Conservation (phyloP, 1,284 basidiomycete genomes). For the Moniliophthora roreri region DNA sequence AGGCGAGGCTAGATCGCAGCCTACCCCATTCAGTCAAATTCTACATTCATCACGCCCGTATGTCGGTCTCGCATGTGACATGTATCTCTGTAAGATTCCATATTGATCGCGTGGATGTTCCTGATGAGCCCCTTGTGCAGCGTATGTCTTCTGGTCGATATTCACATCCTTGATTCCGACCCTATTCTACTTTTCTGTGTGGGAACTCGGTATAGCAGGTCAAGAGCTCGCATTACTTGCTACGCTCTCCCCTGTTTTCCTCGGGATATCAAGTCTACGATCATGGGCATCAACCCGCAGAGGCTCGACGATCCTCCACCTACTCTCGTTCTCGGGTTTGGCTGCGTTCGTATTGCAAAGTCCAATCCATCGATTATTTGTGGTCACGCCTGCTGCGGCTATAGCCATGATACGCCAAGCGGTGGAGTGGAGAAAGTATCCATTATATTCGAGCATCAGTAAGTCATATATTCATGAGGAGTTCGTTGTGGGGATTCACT, state of each 20-base stretch:
- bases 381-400: constrained; percentile 56
- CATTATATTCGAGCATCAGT: constrained; percentile 61
- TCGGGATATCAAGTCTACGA: constrained; percentile 46
- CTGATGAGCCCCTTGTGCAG: constrained; percentile 35
- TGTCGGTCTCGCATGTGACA: constrained; percentile 46
- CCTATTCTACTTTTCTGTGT: constrained; percentile 92
- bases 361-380: constrained; percentile 57
- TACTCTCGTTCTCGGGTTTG: constrained; percentile 58
- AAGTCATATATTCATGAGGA: constrained; percentile 26
- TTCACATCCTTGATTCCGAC: constrained; percentile 82
- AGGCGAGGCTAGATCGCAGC: background rate
- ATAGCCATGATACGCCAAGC: constrained; percentile 51
- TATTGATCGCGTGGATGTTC: background rate
- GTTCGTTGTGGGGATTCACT: too few relatives aligned
- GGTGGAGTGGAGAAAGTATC: constrained; percentile 52
- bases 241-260: constrained; percentile 65
- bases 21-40: background rate
- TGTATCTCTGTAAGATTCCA: constrained; percentile 54
- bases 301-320: constrained; percentile 49
- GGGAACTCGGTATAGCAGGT: constrained; percentile 82
- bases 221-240: constrained; percentile 71
- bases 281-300: constrained; percentile 44
- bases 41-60: constrained; percentile 19
- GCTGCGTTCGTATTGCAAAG: constrained; percentile 56
- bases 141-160: constrained; percentile 86